A percentile compares a stretch with the other conserved stretches of the same genome.
These are phyloP conservation scores for Gossypioides kirkii DNA, from an alignment of 345 rosid genomes.

Conservation along the genomic window DNA sequence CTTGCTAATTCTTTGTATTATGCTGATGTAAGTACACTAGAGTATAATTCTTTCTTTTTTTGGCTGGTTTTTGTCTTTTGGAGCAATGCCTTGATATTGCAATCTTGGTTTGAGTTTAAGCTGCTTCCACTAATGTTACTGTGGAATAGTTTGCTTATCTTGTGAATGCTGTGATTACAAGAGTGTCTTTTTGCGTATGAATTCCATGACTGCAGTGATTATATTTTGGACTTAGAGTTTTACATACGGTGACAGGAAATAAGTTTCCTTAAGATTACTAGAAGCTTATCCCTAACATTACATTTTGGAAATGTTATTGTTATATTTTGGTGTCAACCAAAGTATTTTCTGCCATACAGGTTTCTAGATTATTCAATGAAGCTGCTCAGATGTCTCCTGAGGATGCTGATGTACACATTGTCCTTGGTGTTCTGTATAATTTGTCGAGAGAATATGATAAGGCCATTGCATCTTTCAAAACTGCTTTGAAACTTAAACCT, in stretches of 20 bases:
- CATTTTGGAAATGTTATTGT: neutral
- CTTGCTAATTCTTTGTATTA: constrained; percentile 63
- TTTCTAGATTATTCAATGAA: constrained; percentile 73
- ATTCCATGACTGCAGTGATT: neutral
- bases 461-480: constrained; percentile 78
- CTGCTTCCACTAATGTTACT: neutral
- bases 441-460: constrained; percentile 88
- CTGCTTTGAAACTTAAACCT: constrained; percentile 71
- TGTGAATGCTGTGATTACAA: neutral
- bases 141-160: neutral
- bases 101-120: neutral
- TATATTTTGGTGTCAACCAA: constrained; percentile 7
- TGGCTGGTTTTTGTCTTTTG: neutral
- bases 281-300: neutral
- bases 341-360: constrained; percentile 35
- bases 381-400: constrained; percentile 92
- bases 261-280: neutral
- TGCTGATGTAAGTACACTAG: constrained; percentile 67
- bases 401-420: constrained; percentile 95
- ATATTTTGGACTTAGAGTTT: neutral
- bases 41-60: neutral
- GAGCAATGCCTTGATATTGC: constrained; percentile 1
- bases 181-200: neutral
- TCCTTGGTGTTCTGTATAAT: constrained; percentile 88
- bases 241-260: neutral